Evolutionary conservation across 2,329 filamentous ascomycete genomes (phyloP), one percentile per base, ranked within the genome.

Genomic region (Aspergillus sojae): DNA sequence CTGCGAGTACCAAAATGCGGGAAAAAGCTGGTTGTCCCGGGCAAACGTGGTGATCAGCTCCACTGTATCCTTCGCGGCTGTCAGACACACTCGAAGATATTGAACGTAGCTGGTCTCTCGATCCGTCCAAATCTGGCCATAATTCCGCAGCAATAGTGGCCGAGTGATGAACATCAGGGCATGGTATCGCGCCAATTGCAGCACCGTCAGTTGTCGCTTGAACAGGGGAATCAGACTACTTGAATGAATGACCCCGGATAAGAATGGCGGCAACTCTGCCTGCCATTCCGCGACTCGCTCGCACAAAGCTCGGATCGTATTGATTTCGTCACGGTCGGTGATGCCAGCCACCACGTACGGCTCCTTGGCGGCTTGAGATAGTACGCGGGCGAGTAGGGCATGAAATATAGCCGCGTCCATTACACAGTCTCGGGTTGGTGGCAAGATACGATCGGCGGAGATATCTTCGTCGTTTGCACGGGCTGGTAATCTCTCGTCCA

Each of bases 371-470:
- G 69, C 68, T 16, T 62, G 61, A 1, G 69, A 61, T 2, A 72
- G 60, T 6, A 69, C 68, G 10, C 65, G 66, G 11, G 70, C 62
- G 45, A 72, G 34, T 4, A 65, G 23, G 1, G 66, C 60, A 58
- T 72, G 70, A n/a, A 68, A 68, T 4, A 71, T 62, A 2, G 67
- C 65, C 1, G 70, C 70, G 45, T 71, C 67, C 69, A 72, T 70
- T 10, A 69, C 52, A 34, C 70, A 71, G 32, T 72, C 68, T n/a
- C 64, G 60, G 11, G 62, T 66, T 2, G 58, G 53, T 1, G 61
- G 34, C 12, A 41, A 41, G 21, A 50, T 62, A 11, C 28, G 36
- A 12, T 55, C 57, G 1, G 60, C 23, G 1, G 64, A 61, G n/a
- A 70, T 61, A 12, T 69, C 65, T 16, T 67, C 61, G 14, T 72